Percentiles rank a stretch among this genome's conserved stretches.
These are phyloP conservation scores for Bryoerythrophyllum caledonicum DNA, from an alignment of 225 moss, liverwort and hornwort species.

Conservation along the genomic window DNA sequence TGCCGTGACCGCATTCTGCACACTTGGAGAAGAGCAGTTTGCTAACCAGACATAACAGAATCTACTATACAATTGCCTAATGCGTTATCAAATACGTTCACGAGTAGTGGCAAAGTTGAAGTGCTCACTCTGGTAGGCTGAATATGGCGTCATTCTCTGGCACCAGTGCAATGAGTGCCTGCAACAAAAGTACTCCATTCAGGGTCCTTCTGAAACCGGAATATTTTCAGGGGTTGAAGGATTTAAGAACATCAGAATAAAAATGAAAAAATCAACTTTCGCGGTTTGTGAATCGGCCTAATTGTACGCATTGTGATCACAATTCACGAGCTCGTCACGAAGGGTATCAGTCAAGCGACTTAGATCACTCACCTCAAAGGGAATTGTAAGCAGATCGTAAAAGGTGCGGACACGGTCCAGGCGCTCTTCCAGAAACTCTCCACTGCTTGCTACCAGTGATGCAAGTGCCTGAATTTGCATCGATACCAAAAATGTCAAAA, in stretches of 20 bases:
- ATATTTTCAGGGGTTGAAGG: not conserved
- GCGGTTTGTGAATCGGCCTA: not conserved
- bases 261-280: not conserved
- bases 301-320: not conserved
- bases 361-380: constrained; percentile 62
- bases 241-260: not conserved
- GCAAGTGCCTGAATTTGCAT: constrained; percentile 68
- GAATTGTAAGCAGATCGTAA: constrained; percentile 84
- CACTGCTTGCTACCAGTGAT: constrained; percentile 70
- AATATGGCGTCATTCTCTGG: constrained; percentile 54
- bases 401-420: constrained; percentile 86
- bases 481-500: constrained; percentile 14
- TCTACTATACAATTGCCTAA: no score
- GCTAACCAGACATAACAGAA: constrained; percentile 1
- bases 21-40: not conserved
- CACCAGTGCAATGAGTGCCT: constrained; percentile 51
- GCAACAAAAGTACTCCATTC: constrained; percentile 22
- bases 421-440: constrained; percentile 69
- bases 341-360: not conserved
- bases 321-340: not conserved
- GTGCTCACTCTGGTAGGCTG: constrained; percentile 46
- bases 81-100: no score
- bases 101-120: not conserved
- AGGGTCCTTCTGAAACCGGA: not conserved
- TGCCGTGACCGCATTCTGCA: not conserved